These are phyloP conservation scores for Pseudocercospora pini-densiflorae DNA, from an alignment of 2,329 filamentous ascomycete species.

Conservation along the genomic window DNA sequence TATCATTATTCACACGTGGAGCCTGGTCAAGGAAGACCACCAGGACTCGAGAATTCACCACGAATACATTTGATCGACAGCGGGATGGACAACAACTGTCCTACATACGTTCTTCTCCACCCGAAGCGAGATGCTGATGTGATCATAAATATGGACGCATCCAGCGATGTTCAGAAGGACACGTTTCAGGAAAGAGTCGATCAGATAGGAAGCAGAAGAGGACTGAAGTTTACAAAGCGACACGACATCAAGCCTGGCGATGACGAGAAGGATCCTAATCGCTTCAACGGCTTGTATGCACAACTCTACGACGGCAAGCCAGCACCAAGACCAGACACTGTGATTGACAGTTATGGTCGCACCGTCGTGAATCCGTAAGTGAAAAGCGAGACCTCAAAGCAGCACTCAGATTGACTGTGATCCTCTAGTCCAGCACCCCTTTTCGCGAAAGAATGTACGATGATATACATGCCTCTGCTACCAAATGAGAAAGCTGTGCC, in stretches of 20 bases:
- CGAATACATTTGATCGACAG: conserved; percentile 43
- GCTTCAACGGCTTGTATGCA: conserved; percentile 39
- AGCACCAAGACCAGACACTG: conserved; percentile 30
- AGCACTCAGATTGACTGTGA: neutral
- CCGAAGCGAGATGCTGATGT: conserved; percentile 36
- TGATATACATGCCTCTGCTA: conserved; percentile 41
- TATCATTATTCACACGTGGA: conserved; percentile 35
- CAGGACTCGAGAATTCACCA: conserved; percentile 41
- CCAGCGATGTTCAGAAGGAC: conserved; percentile 41
- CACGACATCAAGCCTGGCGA: conserved; percentile 31
- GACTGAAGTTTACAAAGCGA: conserved; percentile 39
- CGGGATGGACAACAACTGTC: conserved; percentile 45
- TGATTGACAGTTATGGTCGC: conserved; percentile 38
- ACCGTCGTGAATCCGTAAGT: conserved; percentile 33
- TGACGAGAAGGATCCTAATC: conserved; percentile 32
- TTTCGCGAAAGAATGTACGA: conserved; percentile 33
- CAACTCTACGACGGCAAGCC: conserved; percentile 37
- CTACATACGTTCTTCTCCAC: conserved; percentile 38
- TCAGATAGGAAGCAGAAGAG: conserved; percentile 40
- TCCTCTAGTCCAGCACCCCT: conserved; percentile 29
- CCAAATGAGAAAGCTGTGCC: conserved; percentile 40
- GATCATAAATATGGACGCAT: conserved; percentile 42
- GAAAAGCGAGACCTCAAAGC: neutral
- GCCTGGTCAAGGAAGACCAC: conserved; percentile 29
- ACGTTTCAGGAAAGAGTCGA: conserved; percentile 40